Percentiles rank a stretch among this genome's conserved stretches.
phyloP scores from a whole-genome alignment of 139 green algal species.

The Chlorella sp. region DNA sequence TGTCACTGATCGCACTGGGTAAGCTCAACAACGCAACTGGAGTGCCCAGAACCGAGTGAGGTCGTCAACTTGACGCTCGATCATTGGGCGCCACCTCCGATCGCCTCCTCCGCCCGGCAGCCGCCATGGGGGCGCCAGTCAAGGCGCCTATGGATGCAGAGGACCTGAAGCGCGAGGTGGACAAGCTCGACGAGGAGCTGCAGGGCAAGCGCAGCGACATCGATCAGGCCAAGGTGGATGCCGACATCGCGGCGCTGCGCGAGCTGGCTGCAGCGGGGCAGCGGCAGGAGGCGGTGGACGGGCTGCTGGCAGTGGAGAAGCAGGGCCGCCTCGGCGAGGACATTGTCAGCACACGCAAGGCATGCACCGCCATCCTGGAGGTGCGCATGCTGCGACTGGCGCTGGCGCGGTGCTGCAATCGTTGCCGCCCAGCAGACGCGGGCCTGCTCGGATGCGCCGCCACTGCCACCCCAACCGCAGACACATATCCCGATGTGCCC shows the following conservation, averaged over 20 bases:
- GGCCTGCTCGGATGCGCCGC: too few relatives aligned
- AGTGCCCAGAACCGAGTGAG: too few relatives aligned
- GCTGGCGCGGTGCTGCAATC: background rate
- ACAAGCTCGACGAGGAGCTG: constrained; percentile 21
- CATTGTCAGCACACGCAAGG: constrained; percentile 72
- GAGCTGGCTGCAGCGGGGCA: constrained; percentile 19
- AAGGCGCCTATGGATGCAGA: constrained; percentile 20
- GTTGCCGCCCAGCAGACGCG: background rate
- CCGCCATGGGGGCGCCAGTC: too few relatives aligned
- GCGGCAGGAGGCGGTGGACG: constrained; percentile 64
- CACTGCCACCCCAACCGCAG: too few relatives aligned
- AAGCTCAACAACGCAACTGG: too few relatives aligned
- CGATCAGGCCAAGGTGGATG: constrained; percentile 21
- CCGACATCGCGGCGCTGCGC: constrained; percentile 18
- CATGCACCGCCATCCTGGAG: constrained; percentile 85
- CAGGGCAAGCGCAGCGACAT: constrained; percentile 13
- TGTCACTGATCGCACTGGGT: too few relatives aligned
- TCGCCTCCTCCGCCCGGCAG: too few relatives aligned
- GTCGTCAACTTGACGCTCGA: too few relatives aligned
- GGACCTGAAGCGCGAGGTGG: constrained; percentile 25
- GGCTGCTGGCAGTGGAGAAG: constrained; percentile 88
- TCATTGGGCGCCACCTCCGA: too few relatives aligned
- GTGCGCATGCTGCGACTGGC: constrained; percentile 40
- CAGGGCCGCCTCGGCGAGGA: constrained; percentile 82
- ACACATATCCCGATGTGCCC: too few relatives aligned